A percentile compares a stretch with the other conserved stretches of the same genome.
Evolutionary conservation across 108 stramenopile genomes (phyloP).

Genomic region (Nitzschia palea): DNA sequence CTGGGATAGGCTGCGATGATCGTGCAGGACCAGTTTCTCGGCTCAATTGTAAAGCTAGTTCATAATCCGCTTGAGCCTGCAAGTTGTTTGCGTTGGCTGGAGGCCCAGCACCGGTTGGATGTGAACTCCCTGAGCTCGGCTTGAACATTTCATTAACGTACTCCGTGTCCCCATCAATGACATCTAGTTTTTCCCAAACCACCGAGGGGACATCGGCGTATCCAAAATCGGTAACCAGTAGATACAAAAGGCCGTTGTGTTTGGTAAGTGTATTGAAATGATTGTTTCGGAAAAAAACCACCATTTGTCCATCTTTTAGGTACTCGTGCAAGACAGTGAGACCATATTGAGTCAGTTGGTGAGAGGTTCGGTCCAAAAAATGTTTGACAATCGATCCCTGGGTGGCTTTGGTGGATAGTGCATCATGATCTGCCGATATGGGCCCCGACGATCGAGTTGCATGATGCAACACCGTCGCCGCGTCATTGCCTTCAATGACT

Average conservation of each 20-base stretch:
- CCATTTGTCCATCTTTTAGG: conserved; percentile 69
- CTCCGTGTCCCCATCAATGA: conserved; percentile 88
- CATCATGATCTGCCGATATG: conserved; percentile 2
- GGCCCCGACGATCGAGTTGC: background rate
- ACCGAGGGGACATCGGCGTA: conserved; percentile 79
- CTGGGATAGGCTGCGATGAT: background rate
- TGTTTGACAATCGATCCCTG: conserved; percentile 50
- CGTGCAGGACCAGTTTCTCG: conserved; percentile 2
- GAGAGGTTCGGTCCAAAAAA: conserved; percentile 71
- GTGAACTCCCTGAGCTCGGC: conserved; percentile 26
- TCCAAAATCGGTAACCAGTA: conserved; percentile 94
- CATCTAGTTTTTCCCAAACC: conserved; percentile 91
- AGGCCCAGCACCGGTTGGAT: conserved; percentile 30
- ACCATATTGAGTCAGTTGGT: conserved; percentile 92
- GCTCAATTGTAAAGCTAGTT: conserved; percentile 68
- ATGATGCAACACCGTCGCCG: conserved; percentile 26
- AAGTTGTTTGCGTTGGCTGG: conserved; percentile 50
- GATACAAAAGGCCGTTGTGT: conserved; percentile 68
- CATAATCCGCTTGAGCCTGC: conserved; percentile 68
- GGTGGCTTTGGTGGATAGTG: conserved; percentile 43
- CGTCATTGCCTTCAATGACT: conserved; percentile 79
- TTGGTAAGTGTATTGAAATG: conserved; percentile 94
- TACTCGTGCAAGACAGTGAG: conserved; percentile 71
- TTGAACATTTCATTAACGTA: conserved; percentile 58
- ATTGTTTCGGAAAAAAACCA: conserved; percentile 96